These are phyloP conservation scores for Scleromitrula shiraiana DNA, from an alignment of 2,329 filamentous ascomycete genomes.

Conservation along the genomic window DNA sequence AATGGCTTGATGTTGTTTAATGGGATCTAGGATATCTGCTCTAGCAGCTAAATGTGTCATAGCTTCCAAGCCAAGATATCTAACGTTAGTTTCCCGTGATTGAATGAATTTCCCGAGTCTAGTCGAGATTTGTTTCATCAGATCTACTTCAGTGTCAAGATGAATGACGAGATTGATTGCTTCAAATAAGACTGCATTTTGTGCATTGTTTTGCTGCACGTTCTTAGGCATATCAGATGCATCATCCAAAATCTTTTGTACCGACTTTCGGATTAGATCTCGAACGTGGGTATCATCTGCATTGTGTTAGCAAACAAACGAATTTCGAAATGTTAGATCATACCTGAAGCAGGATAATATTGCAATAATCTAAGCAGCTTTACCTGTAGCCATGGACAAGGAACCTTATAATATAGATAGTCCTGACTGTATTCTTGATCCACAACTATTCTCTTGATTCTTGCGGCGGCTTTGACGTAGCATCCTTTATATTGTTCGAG, in stretches of 20 bases:
- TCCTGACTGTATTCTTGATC: conserved; percentile 84
- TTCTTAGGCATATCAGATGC: conserved; percentile 95
- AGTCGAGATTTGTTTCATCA: conserved; percentile 94
- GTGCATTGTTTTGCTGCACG: conserved; percentile 97
- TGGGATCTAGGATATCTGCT: conserved; percentile 88
- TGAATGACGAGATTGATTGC: conserved; percentile 98
- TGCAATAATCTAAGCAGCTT: conserved; percentile 87
- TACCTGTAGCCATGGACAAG: conserved; percentile 96
- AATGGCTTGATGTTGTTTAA: conserved; percentile 95
- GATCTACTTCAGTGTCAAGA: conserved; percentile 83
- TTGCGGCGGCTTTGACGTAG: conserved; percentile 86
- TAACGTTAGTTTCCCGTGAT: conserved; percentile 92
- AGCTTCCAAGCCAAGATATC: conserved; percentile 90
- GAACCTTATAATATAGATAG: conserved; percentile 99
- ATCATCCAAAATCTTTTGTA: conserved; percentile 84
- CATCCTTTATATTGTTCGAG: conserved; percentile 90
- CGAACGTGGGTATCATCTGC: conserved; percentile 86
- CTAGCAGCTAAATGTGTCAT: conserved; percentile 97
- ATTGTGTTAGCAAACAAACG: conserved; percentile 8
- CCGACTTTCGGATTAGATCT: conserved; percentile 81
- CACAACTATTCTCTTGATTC: conserved; percentile 82
- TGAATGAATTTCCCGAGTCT: conserved; percentile 92
- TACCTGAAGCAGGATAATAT: conserved; percentile 91
- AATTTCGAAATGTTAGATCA: conserved; percentile 18
- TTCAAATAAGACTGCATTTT: conserved; percentile 96